phyloP scores from a whole-genome alignment of 768 basidiomycete genomes.

The Phylloporus arenicola region DNA sequence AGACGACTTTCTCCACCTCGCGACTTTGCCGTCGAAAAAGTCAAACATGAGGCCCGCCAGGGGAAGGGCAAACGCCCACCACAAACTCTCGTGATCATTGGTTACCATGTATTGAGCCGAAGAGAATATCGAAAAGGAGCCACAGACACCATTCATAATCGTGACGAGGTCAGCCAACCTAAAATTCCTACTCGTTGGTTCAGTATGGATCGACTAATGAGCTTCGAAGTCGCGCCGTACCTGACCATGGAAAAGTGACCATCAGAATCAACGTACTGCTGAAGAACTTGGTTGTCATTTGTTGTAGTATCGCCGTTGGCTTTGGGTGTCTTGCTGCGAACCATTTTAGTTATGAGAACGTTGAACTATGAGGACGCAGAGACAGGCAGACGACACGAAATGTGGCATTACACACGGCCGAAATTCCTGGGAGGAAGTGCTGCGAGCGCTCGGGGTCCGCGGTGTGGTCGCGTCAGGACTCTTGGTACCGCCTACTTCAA shows the following conservation, averaged over 20 bases:
- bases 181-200: constrained; percentile 66
- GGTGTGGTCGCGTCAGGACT: constrained; percentile 6
- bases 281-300: constrained; percentile 41
- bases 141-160: constrained; percentile 98
- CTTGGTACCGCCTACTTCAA: constrained; percentile 15
- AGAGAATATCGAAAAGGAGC: constrained; percentile 90
- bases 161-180: constrained; percentile 97
- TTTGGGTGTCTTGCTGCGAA: constrained; percentile 27
- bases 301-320: constrained; percentile 13
- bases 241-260: constrained; percentile 98
- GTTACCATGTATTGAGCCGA: constrained; percentile 84
- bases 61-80: constrained; percentile 84
- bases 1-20: constrained; percentile 91
- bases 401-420: constrained; percentile 11
- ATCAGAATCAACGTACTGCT: constrained; percentile 82
- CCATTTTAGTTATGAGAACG: constrained; percentile 14
- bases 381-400: constrained; percentile 29
- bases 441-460: constrained; percentile 12
- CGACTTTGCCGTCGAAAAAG: constrained; percentile 96
- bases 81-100: constrained; percentile 72
- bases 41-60: constrained; percentile 96
- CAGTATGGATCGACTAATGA: constrained; percentile 14
- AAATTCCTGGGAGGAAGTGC: constrained; percentile 4
- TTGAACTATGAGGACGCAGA: background rate
- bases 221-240: constrained; percentile 37